Percentiles rank a stretch among this genome's conserved stretches.
Evolutionary conservation across 2,329 filamentous ascomycete genomes (phyloP).

Genomic region (Pseudogymnoascus sp.): DNA sequence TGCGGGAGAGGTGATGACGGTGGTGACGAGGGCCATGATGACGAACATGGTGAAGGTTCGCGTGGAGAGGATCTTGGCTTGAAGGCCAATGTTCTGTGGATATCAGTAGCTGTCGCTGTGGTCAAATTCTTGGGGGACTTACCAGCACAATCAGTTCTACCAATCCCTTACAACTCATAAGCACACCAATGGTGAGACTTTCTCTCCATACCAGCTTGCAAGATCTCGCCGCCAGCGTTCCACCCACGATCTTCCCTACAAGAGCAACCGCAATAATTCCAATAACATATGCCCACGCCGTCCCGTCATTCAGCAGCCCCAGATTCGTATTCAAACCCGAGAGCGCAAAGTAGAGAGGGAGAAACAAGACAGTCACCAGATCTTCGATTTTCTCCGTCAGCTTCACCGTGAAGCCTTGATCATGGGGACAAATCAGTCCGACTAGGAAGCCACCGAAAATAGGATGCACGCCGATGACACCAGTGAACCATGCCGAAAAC

Average conservation of each 20-base stretch:
- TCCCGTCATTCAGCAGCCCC: conserved; percentile 70
- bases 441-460: conserved; percentile 85
- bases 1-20: conserved; percentile 73
- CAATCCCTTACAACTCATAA: conserved; percentile 96
- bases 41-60: conserved; percentile 90
- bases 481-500: conserved; percentile 75
- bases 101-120: conserved; percentile 11
- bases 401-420: conserved; percentile 83
- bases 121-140: conserved; percentile 27
- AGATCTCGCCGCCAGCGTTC: conserved; percentile 65
- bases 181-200: conserved; percentile 72
- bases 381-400: conserved; percentile 93
- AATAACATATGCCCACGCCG: conserved; percentile 84
- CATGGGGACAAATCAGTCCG: conserved; percentile 82
- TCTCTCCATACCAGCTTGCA: conserved; percentile 84
- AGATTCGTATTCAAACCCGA: conserved; percentile 85
- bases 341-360: conserved; percentile 88
- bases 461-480: conserved; percentile 83
- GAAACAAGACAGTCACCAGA: conserved; percentile 70
- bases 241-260: conserved; percentile 74
- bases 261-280: conserved; percentile 78
- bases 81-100: conserved; percentile 64
- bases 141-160: conserved; percentile 93
- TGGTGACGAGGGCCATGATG: conserved; percentile 85
- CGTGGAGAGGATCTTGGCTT: conserved; percentile 71